phyloP scores from a whole-genome alignment of 1,284 basidiomycete species.

The Ceratobasidium sp. region DNA sequence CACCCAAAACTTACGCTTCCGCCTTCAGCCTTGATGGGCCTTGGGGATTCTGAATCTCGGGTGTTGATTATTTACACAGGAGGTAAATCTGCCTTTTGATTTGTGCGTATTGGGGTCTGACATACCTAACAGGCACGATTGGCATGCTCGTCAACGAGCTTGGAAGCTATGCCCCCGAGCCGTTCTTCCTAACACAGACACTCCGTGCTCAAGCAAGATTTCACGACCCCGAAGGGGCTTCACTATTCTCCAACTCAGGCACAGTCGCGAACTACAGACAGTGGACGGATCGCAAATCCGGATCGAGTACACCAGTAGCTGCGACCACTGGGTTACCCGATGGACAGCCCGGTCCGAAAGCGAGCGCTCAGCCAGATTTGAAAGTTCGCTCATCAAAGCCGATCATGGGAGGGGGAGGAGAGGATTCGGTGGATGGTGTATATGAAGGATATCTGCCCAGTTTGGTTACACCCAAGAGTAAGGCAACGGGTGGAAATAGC shows the following conservation, averaged over 20 bases:
- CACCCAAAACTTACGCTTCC: slow-evolving; percentile 25
- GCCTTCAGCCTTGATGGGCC: background rate
- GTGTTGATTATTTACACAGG: slow-evolving; percentile 87
- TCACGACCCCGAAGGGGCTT: slow-evolving; percentile 83
- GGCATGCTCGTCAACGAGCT: slow-evolving; percentile 81
- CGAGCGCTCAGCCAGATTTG: slow-evolving; percentile 56
- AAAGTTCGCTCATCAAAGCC: slow-evolving; percentile 75
- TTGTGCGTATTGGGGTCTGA: background rate
- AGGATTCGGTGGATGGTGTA: slow-evolving; percentile 56
- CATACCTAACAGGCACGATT: slow-evolving; percentile 46
- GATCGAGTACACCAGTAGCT: slow-evolving; percentile 8
- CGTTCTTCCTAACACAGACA: slow-evolving; percentile 84
- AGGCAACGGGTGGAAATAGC: slow-evolving; percentile 64
- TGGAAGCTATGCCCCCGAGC: slow-evolving; percentile 80
- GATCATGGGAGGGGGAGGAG: slow-evolving; percentile 45
- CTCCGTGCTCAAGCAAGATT: slow-evolving; percentile 82
- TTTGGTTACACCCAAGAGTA: slow-evolving; percentile 75
- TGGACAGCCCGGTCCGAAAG: too few relatives aligned
- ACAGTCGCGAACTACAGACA: slow-evolving; percentile 76
- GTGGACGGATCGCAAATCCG: slow-evolving; percentile 56
- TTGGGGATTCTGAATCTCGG: slow-evolving; percentile 60
- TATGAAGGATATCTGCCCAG: slow-evolving; percentile 76
- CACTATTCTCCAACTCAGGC: slow-evolving; percentile 74
- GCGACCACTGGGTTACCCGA: background rate
- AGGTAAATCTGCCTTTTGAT: slow-evolving; percentile 55